phyloP scores from a whole-genome alignment of 768 basidiomycete species.

The Multifurca ochricompacta region DNA sequence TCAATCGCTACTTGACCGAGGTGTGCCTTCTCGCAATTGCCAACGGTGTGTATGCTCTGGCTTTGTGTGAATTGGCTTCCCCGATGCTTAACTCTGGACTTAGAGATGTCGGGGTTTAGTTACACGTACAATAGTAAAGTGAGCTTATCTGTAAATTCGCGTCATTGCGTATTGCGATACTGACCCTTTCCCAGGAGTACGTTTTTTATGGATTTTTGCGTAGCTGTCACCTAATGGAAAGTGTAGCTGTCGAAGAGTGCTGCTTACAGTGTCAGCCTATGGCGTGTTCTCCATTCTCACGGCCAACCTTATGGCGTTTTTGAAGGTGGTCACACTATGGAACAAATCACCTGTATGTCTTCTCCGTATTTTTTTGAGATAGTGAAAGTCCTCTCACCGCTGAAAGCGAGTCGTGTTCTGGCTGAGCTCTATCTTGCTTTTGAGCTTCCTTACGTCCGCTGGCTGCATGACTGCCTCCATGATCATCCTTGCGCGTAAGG shows the following conservation, averaged over 20 bases:
- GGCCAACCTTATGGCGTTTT: constrained; percentile 29
- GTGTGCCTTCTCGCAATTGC: constrained; percentile 23
- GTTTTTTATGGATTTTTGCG: neutral
- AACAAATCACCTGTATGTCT: constrained; percentile 27
- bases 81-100: neutral
- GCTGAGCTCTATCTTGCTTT: constrained; percentile 24
- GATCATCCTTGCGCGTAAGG: neutral
- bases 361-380: neutral
- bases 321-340: constrained; percentile 32
- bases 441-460: constrained; percentile 25
- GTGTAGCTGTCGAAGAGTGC: constrained; percentile 28
- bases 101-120: constrained; percentile 25
- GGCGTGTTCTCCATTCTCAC: constrained; percentile 27
- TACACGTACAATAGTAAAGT: neutral
- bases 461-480: constrained; percentile 19
- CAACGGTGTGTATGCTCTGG: constrained; percentile 24
- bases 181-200: neutral
- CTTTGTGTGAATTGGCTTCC: neutral
- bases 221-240: neutral
- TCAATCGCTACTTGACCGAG: constrained; percentile 34
- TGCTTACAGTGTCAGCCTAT: constrained; percentile 23
- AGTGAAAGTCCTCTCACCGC: neutral
- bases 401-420: constrained; percentile 21
- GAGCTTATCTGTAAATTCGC: neutral
- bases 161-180: neutral